These are phyloP conservation scores for Pisolithus marmoratus DNA, from an alignment of 768 basidiomycete genomes.

Conservation along the genomic window DNA sequence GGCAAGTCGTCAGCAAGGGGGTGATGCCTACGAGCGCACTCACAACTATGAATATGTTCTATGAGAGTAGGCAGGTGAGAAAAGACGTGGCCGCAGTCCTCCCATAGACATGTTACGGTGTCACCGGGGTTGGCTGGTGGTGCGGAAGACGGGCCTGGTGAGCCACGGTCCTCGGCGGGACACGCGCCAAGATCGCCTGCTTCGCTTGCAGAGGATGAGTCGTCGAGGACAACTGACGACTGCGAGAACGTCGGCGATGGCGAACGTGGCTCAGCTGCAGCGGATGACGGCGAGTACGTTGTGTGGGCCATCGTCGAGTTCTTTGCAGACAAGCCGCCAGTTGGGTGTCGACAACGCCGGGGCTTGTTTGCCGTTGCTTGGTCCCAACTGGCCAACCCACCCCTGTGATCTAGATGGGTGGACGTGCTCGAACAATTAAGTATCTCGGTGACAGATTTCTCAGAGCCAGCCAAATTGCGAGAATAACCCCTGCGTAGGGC, in stretches of 20 bases:
- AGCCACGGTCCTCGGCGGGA: constrained; percentile 11
- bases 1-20: not conserved
- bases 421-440: no score
- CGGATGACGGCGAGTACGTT: constrained; percentile 32
- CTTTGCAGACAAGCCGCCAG: no score
- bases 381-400: not conserved
- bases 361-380: not conserved
- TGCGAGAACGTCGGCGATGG: constrained; percentile 36
- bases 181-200: constrained; percentile 6
- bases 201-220: constrained; percentile 23
- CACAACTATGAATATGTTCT: constrained; percentile 78
- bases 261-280: constrained; percentile 32
- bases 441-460: no score
- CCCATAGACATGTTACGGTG: constrained; percentile 79
- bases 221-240: constrained; percentile 23
- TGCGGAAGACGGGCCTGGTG: constrained; percentile 19
- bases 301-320: constrained; percentile 17
- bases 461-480: no score
- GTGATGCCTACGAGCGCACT: constrained; percentile 19
- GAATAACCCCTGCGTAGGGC: no score
- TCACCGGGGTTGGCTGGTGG: constrained; percentile 27
- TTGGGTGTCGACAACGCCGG: not conserved
- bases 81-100: constrained; percentile 70
- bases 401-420: no score
- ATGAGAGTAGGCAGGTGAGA: constrained; percentile 70